phyloP scores from a whole-genome alignment of 768 basidiomycete genomes.

The Udeniomyces megalosporus region DNA sequence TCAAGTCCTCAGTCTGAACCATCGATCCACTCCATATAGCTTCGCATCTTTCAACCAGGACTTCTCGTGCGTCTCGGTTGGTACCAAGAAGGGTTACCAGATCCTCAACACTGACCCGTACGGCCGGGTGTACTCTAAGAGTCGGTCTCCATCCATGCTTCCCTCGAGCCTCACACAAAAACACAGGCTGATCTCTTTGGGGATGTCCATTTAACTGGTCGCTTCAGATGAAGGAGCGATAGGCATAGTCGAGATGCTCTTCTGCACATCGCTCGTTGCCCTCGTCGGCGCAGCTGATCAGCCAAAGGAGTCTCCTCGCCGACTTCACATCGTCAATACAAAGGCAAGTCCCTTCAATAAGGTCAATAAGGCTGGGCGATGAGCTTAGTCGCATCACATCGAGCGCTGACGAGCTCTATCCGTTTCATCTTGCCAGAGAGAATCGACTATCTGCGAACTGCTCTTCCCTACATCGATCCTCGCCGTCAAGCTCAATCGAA shows the following conservation, averaged over 20 bases:
- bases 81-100: constrained; percentile 85
- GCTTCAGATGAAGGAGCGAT: constrained; percentile 70
- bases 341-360: constrained; percentile 42
- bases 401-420: not conserved
- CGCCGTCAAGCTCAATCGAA: constrained; percentile 93
- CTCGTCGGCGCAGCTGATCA: constrained; percentile 91
- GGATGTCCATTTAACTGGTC: not conserved
- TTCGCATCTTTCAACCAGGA: constrained; percentile 68
- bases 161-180: not conserved
- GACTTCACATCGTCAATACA: constrained; percentile 95
- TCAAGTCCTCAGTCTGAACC: too few relatives aligned
- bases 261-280: constrained; percentile 94
- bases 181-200: not conserved
- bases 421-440: constrained; percentile 37
- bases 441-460: constrained; percentile 97
- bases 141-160: constrained; percentile 37
- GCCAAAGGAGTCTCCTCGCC: constrained; percentile 72
- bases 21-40: not conserved
- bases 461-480: constrained; percentile 93
- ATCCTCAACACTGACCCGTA: constrained; percentile 98
- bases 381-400: not conserved
- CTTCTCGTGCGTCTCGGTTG: constrained; percentile 85
- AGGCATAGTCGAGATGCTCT: constrained; percentile 97
- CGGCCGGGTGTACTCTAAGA: constrained; percentile 85
- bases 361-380: not conserved